Conservation (phyloP, 2,329 filamentous ascomycete genomes). For the Colletotrichum cuscutae region DNA sequence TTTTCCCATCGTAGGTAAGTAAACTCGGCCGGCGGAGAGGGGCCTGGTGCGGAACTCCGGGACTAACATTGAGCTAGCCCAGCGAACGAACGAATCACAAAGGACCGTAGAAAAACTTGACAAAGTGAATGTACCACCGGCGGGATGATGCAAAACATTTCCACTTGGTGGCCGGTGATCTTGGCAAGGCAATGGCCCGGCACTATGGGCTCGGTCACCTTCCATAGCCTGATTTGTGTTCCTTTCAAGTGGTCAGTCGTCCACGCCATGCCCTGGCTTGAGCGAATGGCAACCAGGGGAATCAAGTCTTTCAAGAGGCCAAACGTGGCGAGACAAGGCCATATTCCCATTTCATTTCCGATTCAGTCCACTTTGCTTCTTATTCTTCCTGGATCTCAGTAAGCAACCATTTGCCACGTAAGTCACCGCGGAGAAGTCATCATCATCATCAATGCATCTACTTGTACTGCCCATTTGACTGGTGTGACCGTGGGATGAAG, state of each 20-base stretch:
- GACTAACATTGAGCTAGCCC: constrained; percentile 6
- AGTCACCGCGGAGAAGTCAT: not conserved
- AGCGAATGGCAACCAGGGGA: not conserved
- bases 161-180: not conserved
- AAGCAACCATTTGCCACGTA: not conserved
- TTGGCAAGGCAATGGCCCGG: not conserved
- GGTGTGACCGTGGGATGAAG: not conserved
- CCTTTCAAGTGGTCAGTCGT: not conserved
- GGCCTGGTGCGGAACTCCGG: constrained; percentile 1
- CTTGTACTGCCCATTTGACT: no score
- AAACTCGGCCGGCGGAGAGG: not conserved
- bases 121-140: not conserved
- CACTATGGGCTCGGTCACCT: not conserved
- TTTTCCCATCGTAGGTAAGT: not conserved
- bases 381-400: not conserved
- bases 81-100: not conserved
- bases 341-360: constrained; percentile 12
- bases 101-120: not conserved
- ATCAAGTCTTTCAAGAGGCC: no score
- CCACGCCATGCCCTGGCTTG: not conserved
- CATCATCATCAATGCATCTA: not conserved
- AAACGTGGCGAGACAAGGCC: not conserved
- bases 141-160: not conserved
- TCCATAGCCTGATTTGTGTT: not conserved
- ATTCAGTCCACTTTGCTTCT: not conserved